Evolutionary conservation across 2,329 filamentous ascomycete species (phyloP), one percentile per base, ranked within the genome.

Genomic region (Nothophoma quercina): DNA sequence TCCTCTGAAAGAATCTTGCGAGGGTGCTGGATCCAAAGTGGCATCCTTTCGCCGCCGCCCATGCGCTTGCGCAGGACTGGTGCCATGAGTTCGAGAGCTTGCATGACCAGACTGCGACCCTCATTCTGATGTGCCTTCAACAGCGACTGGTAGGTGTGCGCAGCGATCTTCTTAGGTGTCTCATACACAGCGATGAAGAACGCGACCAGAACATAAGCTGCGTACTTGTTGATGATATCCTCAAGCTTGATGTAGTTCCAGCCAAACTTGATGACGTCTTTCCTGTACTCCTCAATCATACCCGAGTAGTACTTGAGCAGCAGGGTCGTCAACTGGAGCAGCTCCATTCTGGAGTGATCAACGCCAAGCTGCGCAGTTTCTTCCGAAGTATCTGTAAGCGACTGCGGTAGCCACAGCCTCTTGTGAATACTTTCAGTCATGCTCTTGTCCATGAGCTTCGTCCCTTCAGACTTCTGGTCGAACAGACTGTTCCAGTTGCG

Each of bases 121-220:
- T 99, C 95, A 53, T 96, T 96, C 71, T 98, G 93, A 69, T 96
- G 96, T 1, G 93, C 93, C 74, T 91, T 90, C 19, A 99, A 78
- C 13, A 99, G 81, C 2, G 92, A 92, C 59, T 95, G 88, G 70
- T 99, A 99, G 18, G 99, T 93, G 72, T 98, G 93, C 16, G 90
- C 89, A 3, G 95, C 92, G 49, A 99, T 98, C 82, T 98, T 99
- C 10, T 90, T 84, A 0, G 95, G 96, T 0, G 95, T 98, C 65
- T 99, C 96, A 69, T 96, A 99, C 59, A 96, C 90, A 0, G 91
- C 91, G 65, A 99, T 97, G 78, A 99, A 99, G 75, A 97, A 99
- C 2, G 91, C 92, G 56, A 99, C 96, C 5, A 99, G 86, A 5
- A 97, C 93, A 67, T 99, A 99, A 2, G 95, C 93, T 0, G 93